Evolutionary conservation across 176 grass and related monocot genomes (phyloP).

Genomic region (Chrysopogon serrulatus): DNA sequence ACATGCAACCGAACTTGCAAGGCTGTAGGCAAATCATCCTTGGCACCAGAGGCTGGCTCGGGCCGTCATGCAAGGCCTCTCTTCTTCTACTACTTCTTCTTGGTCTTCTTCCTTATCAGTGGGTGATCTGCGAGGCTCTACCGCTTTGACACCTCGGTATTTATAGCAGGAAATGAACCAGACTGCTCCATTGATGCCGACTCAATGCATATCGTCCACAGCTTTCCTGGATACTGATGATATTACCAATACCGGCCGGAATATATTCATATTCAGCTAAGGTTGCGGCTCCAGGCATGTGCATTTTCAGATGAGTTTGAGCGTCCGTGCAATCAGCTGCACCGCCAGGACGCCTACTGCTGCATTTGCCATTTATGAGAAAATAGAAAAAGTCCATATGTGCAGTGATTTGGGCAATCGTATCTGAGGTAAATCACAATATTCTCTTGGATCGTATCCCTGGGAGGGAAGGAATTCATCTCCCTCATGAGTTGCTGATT

Average conservation of each 20-base stretch:
- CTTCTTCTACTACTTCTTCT: too few relatives aligned
- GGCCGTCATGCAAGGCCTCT: too few relatives aligned
- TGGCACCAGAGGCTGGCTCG: too few relatives aligned
- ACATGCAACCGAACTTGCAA: too few relatives aligned
- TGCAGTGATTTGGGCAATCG: slow-evolving; percentile 23
- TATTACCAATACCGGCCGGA: background rate
- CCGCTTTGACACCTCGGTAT: background rate
- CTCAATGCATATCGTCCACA: background rate
- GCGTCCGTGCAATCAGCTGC: background rate
- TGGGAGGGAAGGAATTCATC: too few relatives aligned
- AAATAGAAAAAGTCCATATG: background rate
- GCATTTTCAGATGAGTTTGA: background rate
- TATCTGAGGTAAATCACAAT: too few relatives aligned
- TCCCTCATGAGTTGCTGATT: too few relatives aligned
- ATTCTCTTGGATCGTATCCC: too few relatives aligned
- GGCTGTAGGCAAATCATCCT: too few relatives aligned
- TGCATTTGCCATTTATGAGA: slow-evolving; percentile 17
- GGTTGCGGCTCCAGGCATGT: background rate
- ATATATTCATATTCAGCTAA: background rate
- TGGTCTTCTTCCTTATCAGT: too few relatives aligned
- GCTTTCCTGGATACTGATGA: background rate
- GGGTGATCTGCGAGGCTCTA: too few relatives aligned
- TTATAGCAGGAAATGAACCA: slow-evolving; percentile 9
- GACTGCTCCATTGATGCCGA: background rate
- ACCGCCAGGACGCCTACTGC: background rate